Base-by-base conservation (phyloP, 192 early-diverging fungal genomes). In the Entomortierella chlamydospora region DNA sequence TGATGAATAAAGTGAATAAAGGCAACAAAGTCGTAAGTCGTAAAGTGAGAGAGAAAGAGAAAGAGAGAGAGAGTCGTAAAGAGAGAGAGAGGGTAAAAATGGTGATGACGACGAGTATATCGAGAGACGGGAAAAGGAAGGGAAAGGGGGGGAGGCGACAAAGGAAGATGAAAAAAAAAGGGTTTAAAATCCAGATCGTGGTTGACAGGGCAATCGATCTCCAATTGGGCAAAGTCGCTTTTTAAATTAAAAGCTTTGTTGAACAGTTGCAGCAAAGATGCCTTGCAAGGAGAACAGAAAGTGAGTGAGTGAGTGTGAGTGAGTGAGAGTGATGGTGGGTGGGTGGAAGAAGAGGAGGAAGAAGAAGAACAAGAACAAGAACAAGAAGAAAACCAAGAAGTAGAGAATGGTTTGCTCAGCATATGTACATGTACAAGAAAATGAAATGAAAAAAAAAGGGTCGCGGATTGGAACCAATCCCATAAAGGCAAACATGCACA, bases 181-280 rank as follows among this genome's bases (percentile, higher is more conserved):
- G 54, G 30, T 37, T 17, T 8, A 17, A 22, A 4, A 47, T 69
- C 67, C 67, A 69, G 50, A 33, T 25, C 17, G 25, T 72, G 63
- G 49, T 54, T 54, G 63, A 53, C 71, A 73, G 71, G 71, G 63
- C 71, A 73, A 58, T 73, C 71, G 71, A 60, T 73, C 71, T 73
- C 57, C 12, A 26, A 39, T 42, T 62, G 61, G 61, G 61, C 62
- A 64, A 64, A 64, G 62, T 64, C 49, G 62, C 5, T 63, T 22
- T 22, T 18, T 4, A n/a, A 25, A 25, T 26, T 18, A 41, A 52
- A 59, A 37, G 34, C 34, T 37, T 37, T 37, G 34, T 37, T 10
- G 34, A 66, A 18, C 2, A 55, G 18, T n/a, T 37, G 11, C 22
- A 4, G 28, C n/a, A n/a, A 42, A 9, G 53, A 23, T 18, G 13